phyloP scores from a whole-genome alignment of 345 rosid genomes.

The Pelargonium nanum region DNA sequence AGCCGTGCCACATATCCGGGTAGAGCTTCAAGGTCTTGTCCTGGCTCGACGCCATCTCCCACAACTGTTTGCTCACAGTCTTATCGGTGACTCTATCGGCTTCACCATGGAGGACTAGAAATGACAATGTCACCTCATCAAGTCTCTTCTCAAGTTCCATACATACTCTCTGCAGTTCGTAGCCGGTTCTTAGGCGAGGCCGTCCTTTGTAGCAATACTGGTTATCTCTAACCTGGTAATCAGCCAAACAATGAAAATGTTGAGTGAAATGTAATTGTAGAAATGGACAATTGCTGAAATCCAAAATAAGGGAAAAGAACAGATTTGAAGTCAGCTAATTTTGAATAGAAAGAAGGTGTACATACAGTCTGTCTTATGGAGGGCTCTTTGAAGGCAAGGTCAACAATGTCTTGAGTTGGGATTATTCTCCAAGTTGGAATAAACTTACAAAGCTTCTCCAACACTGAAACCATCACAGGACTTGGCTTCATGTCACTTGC shows the following conservation, averaged over 20 bases:
- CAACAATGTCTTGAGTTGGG: conserved; percentile 53
- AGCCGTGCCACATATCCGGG: conserved; percentile 85
- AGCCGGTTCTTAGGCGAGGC: conserved; percentile 63
- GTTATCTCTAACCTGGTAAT: conserved; percentile 66
- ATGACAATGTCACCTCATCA: conserved; percentile 53
- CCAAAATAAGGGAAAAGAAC: not conserved
- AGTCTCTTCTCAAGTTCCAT: conserved; percentile 54
- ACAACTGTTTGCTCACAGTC: conserved; percentile 39
- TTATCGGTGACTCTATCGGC: conserved; percentile 65
- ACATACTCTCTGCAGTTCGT: conserved; percentile 41
- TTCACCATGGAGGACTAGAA: conserved; percentile 65
- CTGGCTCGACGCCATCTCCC: conserved; percentile 38
- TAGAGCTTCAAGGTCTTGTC: conserved; percentile 74
- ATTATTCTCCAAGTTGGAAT: conserved; percentile 75
- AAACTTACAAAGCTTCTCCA: conserved; percentile 27
- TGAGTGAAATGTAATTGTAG: too few species aligned
- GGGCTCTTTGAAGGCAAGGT: conserved; percentile 56
- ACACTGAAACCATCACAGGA: conserved; percentile 27
- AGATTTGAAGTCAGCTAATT: not conserved
- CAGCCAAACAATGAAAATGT: too few species aligned
- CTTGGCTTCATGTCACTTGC: conserved; percentile 66
- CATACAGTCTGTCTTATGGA: conserved; percentile 54
- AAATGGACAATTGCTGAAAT: too few species aligned
- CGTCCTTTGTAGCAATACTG: conserved; percentile 71
- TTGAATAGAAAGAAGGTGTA: not conserved